Percentiles rank a stretch among this genome's conserved stretches.
Evolutionary conservation across 202 grass and related monocot species (phyloP).

Genomic region (Setaria italica): DNA sequence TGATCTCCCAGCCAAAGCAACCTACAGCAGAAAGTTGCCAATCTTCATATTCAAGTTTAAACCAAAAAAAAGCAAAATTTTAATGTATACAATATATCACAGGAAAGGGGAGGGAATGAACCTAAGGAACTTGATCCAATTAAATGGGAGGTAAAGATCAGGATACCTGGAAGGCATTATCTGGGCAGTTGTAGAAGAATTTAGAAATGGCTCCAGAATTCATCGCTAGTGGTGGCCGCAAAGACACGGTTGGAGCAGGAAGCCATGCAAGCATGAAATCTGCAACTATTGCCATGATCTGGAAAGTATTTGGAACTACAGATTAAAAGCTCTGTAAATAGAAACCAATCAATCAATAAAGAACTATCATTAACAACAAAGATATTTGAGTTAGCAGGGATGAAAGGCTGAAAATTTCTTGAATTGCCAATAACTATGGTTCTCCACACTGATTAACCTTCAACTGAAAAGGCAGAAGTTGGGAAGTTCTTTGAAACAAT

Average conservation of each 20-base stretch:
- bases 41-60: conserved; percentile 14
- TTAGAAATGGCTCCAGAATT: conserved; percentile 77
- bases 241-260: conserved; percentile 94
- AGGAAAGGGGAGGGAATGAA: conserved; percentile 10
- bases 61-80: neutral
- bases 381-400: conserved; percentile 7
- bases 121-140: conserved; percentile 17
- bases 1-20: conserved; percentile 90
- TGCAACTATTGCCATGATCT: conserved; percentile 98
- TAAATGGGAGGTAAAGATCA: conserved; percentile 32
- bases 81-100: neutral
- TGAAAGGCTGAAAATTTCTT: neutral
- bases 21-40: conserved; percentile 51
- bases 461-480: conserved; percentile 10
- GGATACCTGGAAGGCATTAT: conserved; percentile 97
- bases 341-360: neutral
- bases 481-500: neutral
- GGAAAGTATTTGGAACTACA: conserved; percentile 43
- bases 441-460: conserved; percentile 8
- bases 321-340: conserved; percentile 24
- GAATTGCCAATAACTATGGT: neutral
- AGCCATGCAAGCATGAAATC: conserved; percentile 99
- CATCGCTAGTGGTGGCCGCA: conserved; percentile 69
- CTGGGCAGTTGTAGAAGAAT: conserved; percentile 94
- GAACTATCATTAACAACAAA: neutral